phyloP scores from a whole-genome alignment of 352 stramenopile species.

The Phytophthora litchii region DNA sequence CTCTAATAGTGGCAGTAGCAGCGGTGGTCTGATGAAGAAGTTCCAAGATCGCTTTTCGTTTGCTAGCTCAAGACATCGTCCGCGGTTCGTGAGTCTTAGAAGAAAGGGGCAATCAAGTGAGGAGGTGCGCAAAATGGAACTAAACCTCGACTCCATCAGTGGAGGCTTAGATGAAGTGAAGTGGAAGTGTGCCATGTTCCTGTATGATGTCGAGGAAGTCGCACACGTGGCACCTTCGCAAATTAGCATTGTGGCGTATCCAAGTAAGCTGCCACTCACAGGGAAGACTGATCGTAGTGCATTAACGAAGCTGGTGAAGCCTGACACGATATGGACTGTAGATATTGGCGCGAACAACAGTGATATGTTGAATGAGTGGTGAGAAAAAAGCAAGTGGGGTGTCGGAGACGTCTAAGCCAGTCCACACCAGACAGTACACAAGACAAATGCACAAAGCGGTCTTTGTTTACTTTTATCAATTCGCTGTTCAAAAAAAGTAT shows the following conservation, averaged over 20 bases:
- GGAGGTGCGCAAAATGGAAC: slow-evolving; percentile 76
- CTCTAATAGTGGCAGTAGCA: slow-evolving; percentile 35
- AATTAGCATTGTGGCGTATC: slow-evolving; percentile 80
- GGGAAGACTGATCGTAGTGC: slow-evolving; percentile 70
- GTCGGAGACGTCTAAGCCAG: background rate
- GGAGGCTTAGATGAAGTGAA: slow-evolving; percentile 87
- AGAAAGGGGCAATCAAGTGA: slow-evolving; percentile 74
- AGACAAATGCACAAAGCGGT: slow-evolving; percentile 15
- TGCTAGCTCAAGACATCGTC: slow-evolving; percentile 54
- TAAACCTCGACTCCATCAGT: slow-evolving; percentile 83
- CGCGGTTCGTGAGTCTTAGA: slow-evolving; percentile 63
- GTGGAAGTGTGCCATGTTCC: slow-evolving; percentile 84
- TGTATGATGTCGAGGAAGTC: slow-evolving; percentile 86
- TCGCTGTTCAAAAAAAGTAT: too few species aligned
- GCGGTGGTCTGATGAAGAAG: slow-evolving; percentile 77
- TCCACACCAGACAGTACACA: background rate
- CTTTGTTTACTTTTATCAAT: background rate
- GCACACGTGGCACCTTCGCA: slow-evolving; percentile 77
- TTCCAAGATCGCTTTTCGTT: slow-evolving; percentile 78
- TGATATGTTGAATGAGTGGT: slow-evolving; percentile 68
- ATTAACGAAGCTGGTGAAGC: slow-evolving; percentile 82
- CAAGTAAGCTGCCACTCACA: slow-evolving; percentile 64
- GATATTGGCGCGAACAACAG: slow-evolving; percentile 80
- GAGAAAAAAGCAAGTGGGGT: slow-evolving; percentile 1
- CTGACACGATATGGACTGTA: slow-evolving; percentile 78